These are phyloP conservation scores for Cucumis hystrix DNA, from an alignment of 306 rosid species.

Conservation along the genomic window DNA sequence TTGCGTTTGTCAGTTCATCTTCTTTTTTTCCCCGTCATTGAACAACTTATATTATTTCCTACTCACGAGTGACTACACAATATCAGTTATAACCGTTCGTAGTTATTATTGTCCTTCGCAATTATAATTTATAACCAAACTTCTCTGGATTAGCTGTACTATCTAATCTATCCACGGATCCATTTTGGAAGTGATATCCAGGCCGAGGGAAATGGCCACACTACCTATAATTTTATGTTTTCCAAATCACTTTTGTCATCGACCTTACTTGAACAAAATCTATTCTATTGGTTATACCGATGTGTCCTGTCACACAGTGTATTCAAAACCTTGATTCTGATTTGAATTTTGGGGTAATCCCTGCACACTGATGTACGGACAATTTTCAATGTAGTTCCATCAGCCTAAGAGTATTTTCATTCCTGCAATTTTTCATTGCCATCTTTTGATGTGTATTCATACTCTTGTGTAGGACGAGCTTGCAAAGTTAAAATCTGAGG, in stretches of 20 bases:
- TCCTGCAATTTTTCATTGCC: background rate
- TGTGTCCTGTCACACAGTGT: background rate
- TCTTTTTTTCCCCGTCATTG: background rate
- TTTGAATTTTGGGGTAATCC: background rate
- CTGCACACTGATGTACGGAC: background rate
- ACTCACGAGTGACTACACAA: background rate
- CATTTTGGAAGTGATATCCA: background rate
- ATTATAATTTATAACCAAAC: background rate
- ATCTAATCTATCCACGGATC: background rate
- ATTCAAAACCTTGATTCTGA: background rate
- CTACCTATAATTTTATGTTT: background rate
- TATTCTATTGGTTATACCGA: too few relatives aligned
- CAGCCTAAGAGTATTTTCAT: background rate
- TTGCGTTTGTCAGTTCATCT: background rate
- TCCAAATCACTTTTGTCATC: too few relatives aligned
- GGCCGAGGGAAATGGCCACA: background rate
- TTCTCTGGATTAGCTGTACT: background rate
- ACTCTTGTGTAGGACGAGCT: slow-evolving; percentile 56
- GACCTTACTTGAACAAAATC: too few relatives aligned
- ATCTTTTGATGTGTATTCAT: slow-evolving; percentile 8
- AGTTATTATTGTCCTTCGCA: background rate
- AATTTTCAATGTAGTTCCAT: background rate
- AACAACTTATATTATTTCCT: background rate
- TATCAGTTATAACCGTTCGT: background rate
- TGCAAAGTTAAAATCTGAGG: slow-evolving; percentile 30